These are phyloP conservation scores for Lasiosphaeris hirsuta DNA, from an alignment of 495 filamentous ascomycete genomes.

Conservation along the genomic window DNA sequence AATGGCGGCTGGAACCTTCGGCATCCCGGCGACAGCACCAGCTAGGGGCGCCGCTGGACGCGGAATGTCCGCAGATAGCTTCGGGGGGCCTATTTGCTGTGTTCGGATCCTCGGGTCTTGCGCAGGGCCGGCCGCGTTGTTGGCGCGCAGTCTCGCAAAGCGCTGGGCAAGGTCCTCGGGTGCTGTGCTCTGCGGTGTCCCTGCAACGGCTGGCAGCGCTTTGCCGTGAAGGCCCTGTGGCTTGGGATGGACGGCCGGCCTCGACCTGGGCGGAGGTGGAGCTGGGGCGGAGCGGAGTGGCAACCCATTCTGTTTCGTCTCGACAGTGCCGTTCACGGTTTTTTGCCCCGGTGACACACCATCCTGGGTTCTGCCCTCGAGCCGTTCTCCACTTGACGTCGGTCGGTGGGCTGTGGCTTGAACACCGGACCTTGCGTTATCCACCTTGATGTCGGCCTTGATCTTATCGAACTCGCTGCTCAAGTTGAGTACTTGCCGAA, in stretches of 20 bases:
- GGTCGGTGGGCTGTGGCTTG: conserved; percentile 25
- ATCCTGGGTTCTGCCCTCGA: background rate
- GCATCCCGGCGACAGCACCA: conserved; percentile 49
- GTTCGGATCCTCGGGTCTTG: conserved; percentile 42
- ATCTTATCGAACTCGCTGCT: conserved; percentile 54
- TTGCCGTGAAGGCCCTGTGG: conserved; percentile 59
- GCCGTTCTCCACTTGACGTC: background rate
- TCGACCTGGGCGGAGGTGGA: conserved; percentile 26
- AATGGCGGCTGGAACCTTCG: conserved; percentile 76
- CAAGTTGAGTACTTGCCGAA: conserved; percentile 30
- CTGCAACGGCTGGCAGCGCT: conserved; percentile 25
- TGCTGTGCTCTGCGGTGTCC: conserved; percentile 7
- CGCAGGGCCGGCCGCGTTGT: conserved; percentile 12
- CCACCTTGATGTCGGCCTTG: conserved; percentile 63
- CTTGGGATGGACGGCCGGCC: conserved; percentile 60
- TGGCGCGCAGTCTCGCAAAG: conserved; percentile 56
- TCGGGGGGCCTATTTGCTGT: conserved; percentile 26
- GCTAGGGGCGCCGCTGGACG: conserved; percentile 56
- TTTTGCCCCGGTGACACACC: background rate
- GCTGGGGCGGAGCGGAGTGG: background rate
- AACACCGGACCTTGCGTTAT: conserved; percentile 58
- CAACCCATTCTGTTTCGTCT: conserved; percentile 14
- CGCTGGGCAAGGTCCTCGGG: conserved; percentile 50
- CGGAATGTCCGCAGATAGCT: conserved; percentile 47
- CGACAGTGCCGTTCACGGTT: background rate